Percentiles rank a stretch among this genome's conserved stretches.
Evolutionary conservation across 1,139 yeast species (phyloP).

Genomic region (Debaryomycetaceae sp.): DNA sequence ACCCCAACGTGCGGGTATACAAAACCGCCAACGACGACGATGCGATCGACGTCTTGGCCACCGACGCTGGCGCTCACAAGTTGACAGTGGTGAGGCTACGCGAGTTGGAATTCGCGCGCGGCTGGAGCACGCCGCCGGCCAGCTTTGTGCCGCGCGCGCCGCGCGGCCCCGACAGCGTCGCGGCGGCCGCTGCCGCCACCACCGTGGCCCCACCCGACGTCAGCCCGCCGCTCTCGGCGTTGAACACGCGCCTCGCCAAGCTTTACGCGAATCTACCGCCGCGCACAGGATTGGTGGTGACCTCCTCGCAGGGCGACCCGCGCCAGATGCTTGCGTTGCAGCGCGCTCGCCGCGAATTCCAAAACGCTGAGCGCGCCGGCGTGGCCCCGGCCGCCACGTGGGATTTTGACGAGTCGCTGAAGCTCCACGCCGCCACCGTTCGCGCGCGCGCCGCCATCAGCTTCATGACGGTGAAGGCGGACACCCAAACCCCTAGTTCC

Average conservation of each 20-base stretch:
- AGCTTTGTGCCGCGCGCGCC: slow-evolving; percentile 4
- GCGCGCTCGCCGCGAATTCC: slow-evolving; percentile 32
- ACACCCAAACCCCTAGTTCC: background rate
- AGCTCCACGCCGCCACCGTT: slow-evolving; percentile 35
- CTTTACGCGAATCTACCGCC: slow-evolving; percentile 54
- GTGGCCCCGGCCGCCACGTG: slow-evolving; percentile 41
- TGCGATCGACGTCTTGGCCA: slow-evolving; percentile 37
- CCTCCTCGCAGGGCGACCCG: slow-evolving; percentile 64
- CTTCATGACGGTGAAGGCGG: slow-evolving; percentile 41
- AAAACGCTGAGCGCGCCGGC: slow-evolving; percentile 33
- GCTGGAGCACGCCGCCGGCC: slow-evolving; percentile 16
- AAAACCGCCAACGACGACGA: slow-evolving; percentile 59
- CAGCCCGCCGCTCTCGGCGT: slow-evolving; percentile 3
- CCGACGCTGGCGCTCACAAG: slow-evolving; percentile 32
- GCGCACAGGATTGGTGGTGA: slow-evolving; percentile 55
- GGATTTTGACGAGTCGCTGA: slow-evolving; percentile 45
- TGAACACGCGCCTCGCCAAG: slow-evolving; percentile 42
- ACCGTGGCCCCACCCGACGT: no score
- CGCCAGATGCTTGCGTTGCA: slow-evolving; percentile 48
- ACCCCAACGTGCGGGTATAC: slow-evolving; percentile 20
- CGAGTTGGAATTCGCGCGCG: slow-evolving; percentile 49
- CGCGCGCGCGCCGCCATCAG: slow-evolving; percentile 55
- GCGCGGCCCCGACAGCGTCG: no score
- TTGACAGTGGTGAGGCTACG: slow-evolving; percentile 53
- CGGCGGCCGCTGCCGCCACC: no score